Evolutionary conservation across 345 rosid genomes (phyloP).

Genomic region (Corymbia maculata): DNA sequence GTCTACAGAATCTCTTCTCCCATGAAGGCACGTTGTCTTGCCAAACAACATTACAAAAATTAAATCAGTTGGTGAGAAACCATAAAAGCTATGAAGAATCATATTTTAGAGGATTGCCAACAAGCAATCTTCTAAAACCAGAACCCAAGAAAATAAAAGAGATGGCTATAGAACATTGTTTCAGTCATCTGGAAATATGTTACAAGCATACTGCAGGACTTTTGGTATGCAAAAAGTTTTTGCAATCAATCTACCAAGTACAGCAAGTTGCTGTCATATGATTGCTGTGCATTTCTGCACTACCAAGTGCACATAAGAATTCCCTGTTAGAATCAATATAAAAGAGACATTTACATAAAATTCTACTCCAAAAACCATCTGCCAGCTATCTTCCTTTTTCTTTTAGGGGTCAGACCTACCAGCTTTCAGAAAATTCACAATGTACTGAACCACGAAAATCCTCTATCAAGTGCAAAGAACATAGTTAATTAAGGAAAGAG

Average conservation of each 20-base stretch:
- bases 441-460: background rate
- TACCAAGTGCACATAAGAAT: background rate
- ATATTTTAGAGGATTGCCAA: background rate
- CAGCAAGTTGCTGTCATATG: background rate
- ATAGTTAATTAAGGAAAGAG: background rate
- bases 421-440: background rate
- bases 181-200: background rate
- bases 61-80: background rate
- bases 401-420: background rate
- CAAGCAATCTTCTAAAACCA: background rate
- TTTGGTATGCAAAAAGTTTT: background rate
- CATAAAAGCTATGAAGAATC: background rate
- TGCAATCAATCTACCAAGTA: background rate
- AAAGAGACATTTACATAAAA: background rate
- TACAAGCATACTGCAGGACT: background rate
- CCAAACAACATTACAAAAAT: conserved; percentile 7
- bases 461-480: background rate
- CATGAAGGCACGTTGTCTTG: conserved; percentile 54
- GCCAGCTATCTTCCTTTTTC: background rate
- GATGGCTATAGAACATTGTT: background rate
- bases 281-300: background rate
- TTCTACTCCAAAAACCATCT: background rate
- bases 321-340: background rate
- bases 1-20: conserved; percentile 71
- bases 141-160: background rate